Base-by-base conservation (phyloP, 2,329 filamentous ascomycete species). In the Fusarium verticillioides region DNA sequence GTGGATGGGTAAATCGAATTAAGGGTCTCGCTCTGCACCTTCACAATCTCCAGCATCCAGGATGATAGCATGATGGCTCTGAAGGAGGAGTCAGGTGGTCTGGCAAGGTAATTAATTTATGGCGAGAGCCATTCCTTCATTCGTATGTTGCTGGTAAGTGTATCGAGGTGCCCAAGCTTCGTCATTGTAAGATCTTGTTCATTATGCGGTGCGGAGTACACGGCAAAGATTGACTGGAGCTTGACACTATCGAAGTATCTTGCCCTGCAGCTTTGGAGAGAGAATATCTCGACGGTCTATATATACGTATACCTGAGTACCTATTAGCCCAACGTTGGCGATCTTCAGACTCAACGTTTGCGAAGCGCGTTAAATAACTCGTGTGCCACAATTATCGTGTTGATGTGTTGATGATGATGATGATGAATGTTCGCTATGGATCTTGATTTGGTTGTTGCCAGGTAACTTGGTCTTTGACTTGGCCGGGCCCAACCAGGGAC, bases 21-120 rank as follows among this genome's bases (percentile, higher is more conserved):
- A 73, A 73, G 71, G 70, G 70, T 74, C 71, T 72, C 44, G 40
- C 56, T 64, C 59, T 74, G 71, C 57, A 66, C 50, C 63, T 63
- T 73, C 70, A 72, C 67, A 73, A 73, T 74, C 64, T 73, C 66
- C 47, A 66, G 46, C 58, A 71, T 54, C 70, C 59, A 73, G 70
- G 70, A 67, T 73, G 66, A 46, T 56, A 66, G 46, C 47, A 42
- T 66, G 40, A 54, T 34, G 53, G 30, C 19, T 26, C 40, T 47
- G 46, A 36, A 36, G 56, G 43, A 36, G 50, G 32, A 36, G 30
- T 34, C 53, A 46, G 60, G 39, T 39, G 13, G 60, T 28, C 42
- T 39, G 47, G 30, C 26, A 30, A n/a, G 34, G 52, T 40, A 30
- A 19, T 42, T 21, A 23, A 15, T 56, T 21, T 26, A 26, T 15